These are phyloP conservation scores for Glycyrrhiza uralensis DNA, from an alignment of 306 rosid species.

Conservation along the genomic window DNA sequence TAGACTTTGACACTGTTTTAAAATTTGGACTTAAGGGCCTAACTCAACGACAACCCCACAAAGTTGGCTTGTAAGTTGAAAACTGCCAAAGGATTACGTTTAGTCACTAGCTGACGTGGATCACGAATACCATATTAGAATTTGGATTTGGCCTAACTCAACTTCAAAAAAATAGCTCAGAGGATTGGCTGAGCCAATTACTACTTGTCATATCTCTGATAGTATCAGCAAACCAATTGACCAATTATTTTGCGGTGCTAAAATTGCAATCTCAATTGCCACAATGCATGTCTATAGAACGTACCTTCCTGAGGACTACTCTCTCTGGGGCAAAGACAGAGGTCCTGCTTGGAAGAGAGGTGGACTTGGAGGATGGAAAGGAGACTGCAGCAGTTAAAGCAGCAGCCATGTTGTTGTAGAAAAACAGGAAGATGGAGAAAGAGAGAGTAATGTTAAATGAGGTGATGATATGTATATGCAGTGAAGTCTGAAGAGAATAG, in stretches of 20 bases:
- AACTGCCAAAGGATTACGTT: too few species aligned
- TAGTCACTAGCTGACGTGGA: too few species aligned
- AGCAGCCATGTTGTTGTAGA: constrained; percentile 65
- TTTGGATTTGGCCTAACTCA: too few species aligned
- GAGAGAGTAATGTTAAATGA: constrained; percentile 19
- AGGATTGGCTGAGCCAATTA: too few species aligned
- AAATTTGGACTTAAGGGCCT: too few species aligned
- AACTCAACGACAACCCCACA: too few species aligned
- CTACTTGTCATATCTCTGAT: too few species aligned
- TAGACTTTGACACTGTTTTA: too few species aligned
- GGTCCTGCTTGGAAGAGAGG: constrained; percentile 54
- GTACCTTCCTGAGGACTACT: constrained; percentile 65
- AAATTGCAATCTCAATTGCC: neutral
- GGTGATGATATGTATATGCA: constrained; percentile 20
- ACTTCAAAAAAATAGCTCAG: too few species aligned
- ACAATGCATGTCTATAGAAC: neutral
- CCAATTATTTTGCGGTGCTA: neutral
- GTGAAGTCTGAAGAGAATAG: constrained; percentile 12
- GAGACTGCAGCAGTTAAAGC: constrained; percentile 86
- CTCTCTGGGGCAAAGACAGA: constrained; percentile 53
- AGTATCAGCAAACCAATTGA: too few species aligned
- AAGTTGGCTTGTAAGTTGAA: too few species aligned
- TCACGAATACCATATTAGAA: too few species aligned
- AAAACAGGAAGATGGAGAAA: neutral
- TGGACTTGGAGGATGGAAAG: constrained; percentile 74